These are phyloP conservation scores for Podaxis rugospora DNA, from an alignment of 768 basidiomycete species.

Conservation along the genomic window DNA sequence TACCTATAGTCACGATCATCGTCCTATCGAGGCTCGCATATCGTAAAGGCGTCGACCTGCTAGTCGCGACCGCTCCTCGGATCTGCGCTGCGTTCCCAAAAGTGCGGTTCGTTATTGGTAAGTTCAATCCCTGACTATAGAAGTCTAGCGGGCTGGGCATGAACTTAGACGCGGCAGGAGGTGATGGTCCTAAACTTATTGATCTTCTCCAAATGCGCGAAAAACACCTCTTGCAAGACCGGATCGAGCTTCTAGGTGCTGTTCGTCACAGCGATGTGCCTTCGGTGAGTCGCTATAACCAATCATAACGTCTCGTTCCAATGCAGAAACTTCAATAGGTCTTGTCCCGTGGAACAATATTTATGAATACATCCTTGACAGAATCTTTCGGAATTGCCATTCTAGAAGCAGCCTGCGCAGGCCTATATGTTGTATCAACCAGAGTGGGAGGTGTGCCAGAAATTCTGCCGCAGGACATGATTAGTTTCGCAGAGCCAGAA, in stretches of 20 bases:
- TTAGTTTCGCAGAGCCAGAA: slow-evolving; percentile 90
- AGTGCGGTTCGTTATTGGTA: slow-evolving; percentile 86
- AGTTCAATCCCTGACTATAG: slow-evolving; percentile 12
- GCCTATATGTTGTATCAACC: slow-evolving; percentile 91
- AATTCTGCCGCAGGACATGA: slow-evolving; percentile 90
- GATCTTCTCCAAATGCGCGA: slow-evolving; percentile 96
- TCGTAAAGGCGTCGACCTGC: slow-evolving; percentile 93
- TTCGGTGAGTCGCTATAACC: slow-evolving; percentile 42
- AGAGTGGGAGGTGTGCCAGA: slow-evolving; percentile 95
- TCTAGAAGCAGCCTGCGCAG: slow-evolving; percentile 92
- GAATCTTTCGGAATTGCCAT: slow-evolving; percentile 98
- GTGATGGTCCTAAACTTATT: slow-evolving; percentile 92
- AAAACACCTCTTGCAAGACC: slow-evolving; percentile 82
- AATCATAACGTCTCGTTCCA: background rate
- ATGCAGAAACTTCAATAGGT: slow-evolving; percentile 42
- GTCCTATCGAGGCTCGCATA: slow-evolving; percentile 89
- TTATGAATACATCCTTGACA: slow-evolving; percentile 92
- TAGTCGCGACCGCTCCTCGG: slow-evolving; percentile 87
- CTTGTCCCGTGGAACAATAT: slow-evolving; percentile 83
- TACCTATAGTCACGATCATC: slow-evolving; percentile 78
- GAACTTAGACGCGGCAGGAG: slow-evolving; percentile 44
- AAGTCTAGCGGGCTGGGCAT: background rate
- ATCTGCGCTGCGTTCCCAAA: slow-evolving; percentile 84
- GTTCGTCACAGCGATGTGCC: slow-evolving; percentile 81
- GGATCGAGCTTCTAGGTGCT: slow-evolving; percentile 85